Evolutionary conservation across 805 yeast species (phyloP), one percentile per base, ranked within the genome.

Genomic region (Candida nanaspora): DNA sequence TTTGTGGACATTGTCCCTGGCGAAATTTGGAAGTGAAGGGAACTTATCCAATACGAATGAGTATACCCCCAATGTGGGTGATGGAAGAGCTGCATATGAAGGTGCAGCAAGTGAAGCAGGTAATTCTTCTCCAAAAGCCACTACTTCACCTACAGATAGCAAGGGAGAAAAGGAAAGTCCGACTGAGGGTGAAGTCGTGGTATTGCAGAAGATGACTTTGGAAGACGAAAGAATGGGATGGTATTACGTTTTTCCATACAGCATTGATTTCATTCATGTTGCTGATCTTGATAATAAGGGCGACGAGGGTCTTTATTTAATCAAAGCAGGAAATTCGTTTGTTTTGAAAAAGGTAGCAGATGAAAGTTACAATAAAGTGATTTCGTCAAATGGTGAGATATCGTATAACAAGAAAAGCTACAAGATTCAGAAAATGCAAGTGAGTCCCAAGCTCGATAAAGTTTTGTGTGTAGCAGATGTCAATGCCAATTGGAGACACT

Each of bases 401-500:
- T 48, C 48, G 0, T 74, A 69, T 51, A 58, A 67, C 2, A 77
- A 68, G 2, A 47, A 53, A 0, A 60, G 57, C 2, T 57, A 74
- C 35, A 36, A 45, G 0, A 64, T 82, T 2, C 57, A 75, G 34
- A 37, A 44, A 0, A 64, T 82, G 1, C 3, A 14, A 14, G 61
- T 64, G 37, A 66, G 69, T 6, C 48, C 63, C 0, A 52, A 69
- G 11, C 61, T 80, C 7, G 60, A 69, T 19, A 70, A 63, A 50
- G 82, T 78, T 1, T 56, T 91, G 11, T 56, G 87, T 2, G 61
- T 62, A 5, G 70, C 93, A 0, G 73, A 85, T 41, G 41, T 45
- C 11, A 53, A 57, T 13, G 52, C 55, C 25, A 74, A 78, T 51
- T 83, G 76, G 68, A 68, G 93, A 43, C 85, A 82, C 53, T 82